phyloP scores from a whole-genome alignment of 2,329 filamentous ascomycete genomes.

The Aureobasidium pullulans region DNA sequence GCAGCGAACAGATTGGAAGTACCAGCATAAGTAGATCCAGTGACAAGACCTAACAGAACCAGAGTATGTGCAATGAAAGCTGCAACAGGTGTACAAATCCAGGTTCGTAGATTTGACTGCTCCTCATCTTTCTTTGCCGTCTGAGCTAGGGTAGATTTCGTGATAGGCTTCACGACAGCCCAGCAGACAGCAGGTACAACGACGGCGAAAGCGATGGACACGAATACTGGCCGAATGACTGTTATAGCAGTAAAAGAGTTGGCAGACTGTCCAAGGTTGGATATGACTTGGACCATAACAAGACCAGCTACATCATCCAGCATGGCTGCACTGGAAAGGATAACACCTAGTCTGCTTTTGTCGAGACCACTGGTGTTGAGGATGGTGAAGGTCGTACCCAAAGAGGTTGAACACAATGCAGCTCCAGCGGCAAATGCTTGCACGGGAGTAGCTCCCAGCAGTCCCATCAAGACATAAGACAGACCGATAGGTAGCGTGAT shows the following conservation, averaged over 20 bases:
- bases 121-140: background rate
- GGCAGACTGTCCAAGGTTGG: constrained; percentile 48
- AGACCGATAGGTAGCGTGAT: constrained; percentile 57
- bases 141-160: constrained; percentile 14
- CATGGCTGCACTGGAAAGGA: constrained; percentile 68
- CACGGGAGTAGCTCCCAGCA: constrained; percentile 45
- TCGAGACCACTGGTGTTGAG: constrained; percentile 53
- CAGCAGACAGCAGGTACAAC: constrained; percentile 42
- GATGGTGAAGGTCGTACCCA: constrained; percentile 64
- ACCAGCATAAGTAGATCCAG: constrained; percentile 51
- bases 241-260: constrained; percentile 32
- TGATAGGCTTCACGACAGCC: constrained; percentile 38
- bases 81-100: background rate
- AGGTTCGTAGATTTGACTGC: background rate
- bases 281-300: constrained; percentile 69
- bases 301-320: constrained; percentile 74
- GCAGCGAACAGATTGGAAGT: constrained; percentile 57
- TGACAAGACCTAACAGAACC: constrained; percentile 44
- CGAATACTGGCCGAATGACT: constrained; percentile 45
- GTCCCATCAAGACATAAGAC: constrained; percentile 51
- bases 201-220: constrained; percentile 45
- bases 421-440: constrained; percentile 68
- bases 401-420: constrained; percentile 64
- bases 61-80: constrained; percentile 36
- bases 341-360: constrained; percentile 49